These are phyloP conservation scores for Eimeria tenella DNA, from an alignment of 169 alveolate genomes.

Conservation along the genomic window DNA sequence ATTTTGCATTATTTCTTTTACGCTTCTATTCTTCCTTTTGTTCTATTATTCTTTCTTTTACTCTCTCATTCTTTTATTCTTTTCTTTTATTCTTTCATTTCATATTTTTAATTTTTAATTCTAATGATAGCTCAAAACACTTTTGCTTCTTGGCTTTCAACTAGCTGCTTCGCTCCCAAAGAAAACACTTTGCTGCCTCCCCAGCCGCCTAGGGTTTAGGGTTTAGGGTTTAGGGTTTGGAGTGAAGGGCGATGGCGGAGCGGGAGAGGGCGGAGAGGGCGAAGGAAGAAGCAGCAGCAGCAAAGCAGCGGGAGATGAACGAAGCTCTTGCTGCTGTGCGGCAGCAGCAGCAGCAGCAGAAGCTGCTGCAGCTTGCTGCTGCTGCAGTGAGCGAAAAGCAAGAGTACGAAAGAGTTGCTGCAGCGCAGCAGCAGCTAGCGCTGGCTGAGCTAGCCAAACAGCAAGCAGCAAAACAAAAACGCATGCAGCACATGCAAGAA, in stretches of 20 bases:
- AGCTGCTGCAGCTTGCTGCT: slow-evolving; percentile 27
- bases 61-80: no score
- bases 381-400: slow-evolving; percentile 83
- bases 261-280: slow-evolving; percentile 61
- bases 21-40: no score
- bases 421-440: slow-evolving; percentile 81
- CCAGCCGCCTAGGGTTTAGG: neutral
- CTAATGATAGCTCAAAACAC: no score
- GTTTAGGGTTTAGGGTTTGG: neutral
- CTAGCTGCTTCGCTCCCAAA: neutral
- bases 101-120: no score
- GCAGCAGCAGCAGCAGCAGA: slow-evolving; percentile 60
- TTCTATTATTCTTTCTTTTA: no score
- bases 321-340: slow-evolving; percentile 63
- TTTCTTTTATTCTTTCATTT: no score
- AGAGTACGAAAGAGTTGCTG: slow-evolving; percentile 86
- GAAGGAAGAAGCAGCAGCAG: slow-evolving; percentile 24
- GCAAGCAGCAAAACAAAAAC: slow-evolving; percentile 84
- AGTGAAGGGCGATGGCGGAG: slow-evolving; percentile 75
- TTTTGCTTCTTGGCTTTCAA: no score
- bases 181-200: neutral
- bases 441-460: slow-evolving; percentile 84
- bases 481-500: slow-evolving; percentile 81
- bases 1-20: no score
- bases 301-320: slow-evolving; percentile 25